Conservation (phyloP, 768 basidiomycete genomes). For the Epithele typhae region DNA sequence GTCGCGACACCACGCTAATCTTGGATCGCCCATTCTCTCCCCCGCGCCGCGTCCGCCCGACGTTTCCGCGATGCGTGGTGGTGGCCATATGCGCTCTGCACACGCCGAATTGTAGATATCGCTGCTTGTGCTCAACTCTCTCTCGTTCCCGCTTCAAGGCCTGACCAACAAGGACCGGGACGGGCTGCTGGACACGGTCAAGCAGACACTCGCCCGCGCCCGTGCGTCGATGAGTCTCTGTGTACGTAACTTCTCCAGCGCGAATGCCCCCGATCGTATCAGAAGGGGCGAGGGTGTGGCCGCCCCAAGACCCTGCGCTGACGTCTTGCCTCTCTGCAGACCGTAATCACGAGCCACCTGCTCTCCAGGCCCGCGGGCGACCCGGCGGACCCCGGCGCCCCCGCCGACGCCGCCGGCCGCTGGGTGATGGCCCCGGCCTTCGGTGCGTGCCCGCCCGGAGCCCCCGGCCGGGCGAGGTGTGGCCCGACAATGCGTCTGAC, state of each 20-base stretch:
- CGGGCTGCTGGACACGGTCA: conserved; percentile 46
- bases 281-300: conserved; percentile 12
- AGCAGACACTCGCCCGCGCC: conserved; percentile 47
- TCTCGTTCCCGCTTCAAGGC: conserved; percentile 65
- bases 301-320: conserved; percentile 9
- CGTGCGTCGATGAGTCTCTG: conserved; percentile 45
- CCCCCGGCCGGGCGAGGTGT: background rate
- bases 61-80: conserved; percentile 7
- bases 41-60: background rate
- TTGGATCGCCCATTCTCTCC: background rate
- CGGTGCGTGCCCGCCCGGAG: conserved; percentile 33
- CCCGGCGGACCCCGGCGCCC: conserved; percentile 32
- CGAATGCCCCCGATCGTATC: conserved; percentile 14
- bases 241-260: conserved; percentile 29
- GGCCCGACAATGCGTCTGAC: background rate
- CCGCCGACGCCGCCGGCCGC: conserved; percentile 38
- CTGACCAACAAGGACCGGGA: conserved; percentile 36
- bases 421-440: conserved; percentile 66
- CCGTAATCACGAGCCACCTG: conserved; percentile 63
- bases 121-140: conserved; percentile 61
- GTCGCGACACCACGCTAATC: too few species aligned
- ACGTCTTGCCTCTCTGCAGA: conserved; percentile 25
- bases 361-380: conserved; percentile 36
- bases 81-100: too few species aligned
- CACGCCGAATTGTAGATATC: too few species aligned